phyloP scores from a whole-genome alignment of 2,329 filamentous ascomycete species.

The Cryphonectria nitschkei region DNA sequence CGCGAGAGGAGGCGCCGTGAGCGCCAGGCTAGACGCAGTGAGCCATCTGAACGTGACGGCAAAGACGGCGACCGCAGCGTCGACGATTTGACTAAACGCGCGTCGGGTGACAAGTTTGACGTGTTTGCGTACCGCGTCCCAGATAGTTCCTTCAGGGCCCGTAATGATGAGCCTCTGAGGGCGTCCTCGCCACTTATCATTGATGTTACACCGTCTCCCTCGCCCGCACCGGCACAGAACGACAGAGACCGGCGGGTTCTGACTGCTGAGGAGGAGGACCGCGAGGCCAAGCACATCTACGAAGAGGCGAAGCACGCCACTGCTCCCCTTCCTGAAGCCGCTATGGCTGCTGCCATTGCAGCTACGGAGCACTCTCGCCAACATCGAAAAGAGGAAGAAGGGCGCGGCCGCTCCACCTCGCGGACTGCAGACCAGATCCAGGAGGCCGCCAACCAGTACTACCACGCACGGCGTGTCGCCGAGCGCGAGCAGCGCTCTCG shows the following conservation, averaged over 20 bases:
- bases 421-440: slow-evolving; percentile 50
- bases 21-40: slow-evolving; percentile 28
- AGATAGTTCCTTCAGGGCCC: slow-evolving; percentile 54
- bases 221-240: slow-evolving; percentile 32
- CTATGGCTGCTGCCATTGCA: slow-evolving; percentile 51
- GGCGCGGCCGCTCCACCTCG: slow-evolving; percentile 37
- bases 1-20: slow-evolving; percentile 35
- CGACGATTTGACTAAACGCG: slow-evolving; percentile 34
- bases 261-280: slow-evolving; percentile 52
- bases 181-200: slow-evolving; percentile 26
- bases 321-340: slow-evolving; percentile 51
- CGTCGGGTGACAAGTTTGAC: slow-evolving; percentile 47
- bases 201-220: slow-evolving; percentile 27
- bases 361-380: slow-evolving; percentile 42
- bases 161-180: slow-evolving; percentile 16
- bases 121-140: slow-evolving; percentile 63
- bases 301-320: slow-evolving; percentile 53
- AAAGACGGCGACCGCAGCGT: slow-evolving; percentile 38
- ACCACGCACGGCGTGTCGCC: slow-evolving; percentile 60
- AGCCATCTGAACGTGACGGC: slow-evolving; percentile 24
- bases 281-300: slow-evolving; percentile 48
- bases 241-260: slow-evolving; percentile 55
- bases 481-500: slow-evolving; percentile 59
- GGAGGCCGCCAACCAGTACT: slow-evolving; percentile 61
- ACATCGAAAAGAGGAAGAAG: slow-evolving; percentile 33